Percentiles rank a stretch among this genome's conserved stretches.
Conservation (phyloP, 805 yeast species). For the Myxozyma melibiosi region DNA sequence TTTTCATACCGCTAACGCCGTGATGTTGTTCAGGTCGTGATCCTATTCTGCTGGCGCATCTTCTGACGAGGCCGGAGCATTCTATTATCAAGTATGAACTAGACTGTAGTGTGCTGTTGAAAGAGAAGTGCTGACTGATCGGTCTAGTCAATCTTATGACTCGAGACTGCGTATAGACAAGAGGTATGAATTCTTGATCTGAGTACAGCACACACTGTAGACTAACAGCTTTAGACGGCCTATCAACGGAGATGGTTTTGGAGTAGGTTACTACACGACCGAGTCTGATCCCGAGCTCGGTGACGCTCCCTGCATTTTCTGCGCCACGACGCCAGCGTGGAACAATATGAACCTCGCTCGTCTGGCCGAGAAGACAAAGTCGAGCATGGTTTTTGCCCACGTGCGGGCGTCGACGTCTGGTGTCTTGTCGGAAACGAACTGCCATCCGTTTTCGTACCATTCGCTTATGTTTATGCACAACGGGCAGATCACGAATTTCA, state of each 20-base stretch:
- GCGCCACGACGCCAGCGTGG: slow-evolving; percentile 98
- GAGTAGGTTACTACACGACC: slow-evolving; percentile 85
- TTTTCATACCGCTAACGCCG: not conserved
- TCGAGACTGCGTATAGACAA: slow-evolving; percentile 83
- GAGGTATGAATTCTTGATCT: slow-evolving; percentile 28
- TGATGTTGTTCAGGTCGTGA: slow-evolving; percentile 60
- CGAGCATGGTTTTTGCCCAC: slow-evolving; percentile 86
- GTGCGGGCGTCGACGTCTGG: slow-evolving; percentile 97
- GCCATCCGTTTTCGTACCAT: slow-evolving; percentile 93
- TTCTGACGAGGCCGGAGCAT: slow-evolving; percentile 93
- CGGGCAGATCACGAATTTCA: slow-evolving; percentile 74
- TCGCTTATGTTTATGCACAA: slow-evolving; percentile 95
- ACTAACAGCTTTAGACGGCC: slow-evolving; percentile 59
- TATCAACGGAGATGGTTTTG: slow-evolving; percentile 97
- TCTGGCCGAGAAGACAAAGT: slow-evolving; percentile 83
- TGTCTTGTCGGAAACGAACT: slow-evolving; percentile 88
- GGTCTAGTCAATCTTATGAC: slow-evolving; percentile 78
- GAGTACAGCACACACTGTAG: not conserved
- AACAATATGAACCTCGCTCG: slow-evolving; percentile 87
- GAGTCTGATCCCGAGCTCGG: slow-evolving; percentile 55
- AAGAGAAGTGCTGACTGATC: slow-evolving; percentile 1
- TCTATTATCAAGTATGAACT: slow-evolving; percentile 74
- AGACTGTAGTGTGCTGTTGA: not conserved
- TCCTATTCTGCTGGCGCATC: slow-evolving; percentile 79
- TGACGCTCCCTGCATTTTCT: slow-evolving; percentile 85